A percentile compares a stretch with the other conserved stretches of the same genome.
phyloP scores from a whole-genome alignment of 495 filamentous ascomycete species.

The Penicillium samsonianum region DNA sequence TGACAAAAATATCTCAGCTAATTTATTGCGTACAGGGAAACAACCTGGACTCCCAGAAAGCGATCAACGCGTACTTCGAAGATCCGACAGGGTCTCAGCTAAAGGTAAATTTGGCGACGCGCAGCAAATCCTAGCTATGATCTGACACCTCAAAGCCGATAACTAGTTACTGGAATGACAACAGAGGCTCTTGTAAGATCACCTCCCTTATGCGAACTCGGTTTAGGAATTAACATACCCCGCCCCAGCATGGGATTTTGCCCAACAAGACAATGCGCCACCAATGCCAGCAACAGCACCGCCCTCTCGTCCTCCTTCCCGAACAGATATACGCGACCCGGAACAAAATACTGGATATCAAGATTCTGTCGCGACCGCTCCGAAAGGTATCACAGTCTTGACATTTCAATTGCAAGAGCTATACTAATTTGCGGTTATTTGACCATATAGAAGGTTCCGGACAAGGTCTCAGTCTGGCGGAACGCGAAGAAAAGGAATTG shows the following conservation, averaged over 20 bases:
- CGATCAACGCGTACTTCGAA: conserved; percentile 56
- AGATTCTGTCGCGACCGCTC: conserved; percentile 7
- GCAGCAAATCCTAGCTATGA: conserved; percentile 12
- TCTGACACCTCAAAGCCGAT: conserved; percentile 16
- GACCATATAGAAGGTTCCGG: conserved; percentile 38
- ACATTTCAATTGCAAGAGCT: conserved; percentile 11
- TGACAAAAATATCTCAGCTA: not conserved
- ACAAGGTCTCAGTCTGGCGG: conserved; percentile 48
- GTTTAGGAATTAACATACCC: conserved; percentile 12
- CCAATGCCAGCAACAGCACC: conserved; percentile 49
- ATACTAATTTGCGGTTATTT: conserved; percentile 14
- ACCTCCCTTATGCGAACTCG: not conserved
- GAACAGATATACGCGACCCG: conserved; percentile 52
- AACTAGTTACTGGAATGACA: conserved; percentile 29
- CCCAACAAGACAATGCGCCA: conserved; percentile 52
- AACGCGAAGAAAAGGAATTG: conserved; percentile 59
- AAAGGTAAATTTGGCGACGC: conserved; percentile 28
- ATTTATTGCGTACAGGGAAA: conserved; percentile 41
- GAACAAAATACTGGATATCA: conserved; percentile 17
- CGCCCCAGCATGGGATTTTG: conserved; percentile 56
- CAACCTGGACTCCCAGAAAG: conserved; percentile 49
- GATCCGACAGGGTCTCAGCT: conserved; percentile 44
- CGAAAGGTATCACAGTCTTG: conserved; percentile 22
- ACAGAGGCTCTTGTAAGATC: conserved; percentile 23
- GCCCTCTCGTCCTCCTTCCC: conserved; percentile 70